Evolutionary conservation across 164 flowering plant species (phyloP), one percentile per base, ranked within the genome.

Genomic region (Berberis thunbergii): DNA sequence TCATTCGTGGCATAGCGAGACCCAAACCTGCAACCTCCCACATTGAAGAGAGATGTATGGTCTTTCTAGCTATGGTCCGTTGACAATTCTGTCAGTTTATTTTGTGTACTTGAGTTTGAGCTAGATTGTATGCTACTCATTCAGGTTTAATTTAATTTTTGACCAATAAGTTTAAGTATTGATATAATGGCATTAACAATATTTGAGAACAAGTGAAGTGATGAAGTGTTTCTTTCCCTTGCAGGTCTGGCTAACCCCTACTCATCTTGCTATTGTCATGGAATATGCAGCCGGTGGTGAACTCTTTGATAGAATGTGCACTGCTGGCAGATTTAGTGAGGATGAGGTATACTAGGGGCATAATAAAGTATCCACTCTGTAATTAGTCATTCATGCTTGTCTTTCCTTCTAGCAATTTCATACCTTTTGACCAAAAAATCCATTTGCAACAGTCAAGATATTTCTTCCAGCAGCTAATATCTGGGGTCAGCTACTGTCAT

Each of bases 281-380:
- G 96, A 89, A 63, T 89, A 89, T 77, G 94, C 94, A 58, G 77
- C 89, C 2, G 94, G 94, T 7, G 96, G 96, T 59, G 96, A 89
- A 75, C 87, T 89, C 40, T 86, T 84, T 68, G 89, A 75, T 64
- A 75, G 94, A 73, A 89, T 89, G 63, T 84, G 88, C 75, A 84
- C 45, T 76, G 89, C 94, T 49, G 91, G 94, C 13, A 79, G 89
- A 83, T 89, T 85, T 73, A 82, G 88, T 55, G 96, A 89, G 64
- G 96, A 87, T 65, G 96, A 89, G 91, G 96, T 86, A 76, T 10
- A 10, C 10, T 12, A 1, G n/a, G 10, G 54, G n/a, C 10, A 3
- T 10, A 2, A 1, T 10, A 12, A 52, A 10, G 3, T 52, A 7
- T 48, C 54, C 11, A 10, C 13, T 6, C 12, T 5, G 12, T 5